phyloP scores from a whole-genome alignment of 257 asterid species.

The Echium plantagineum region DNA sequence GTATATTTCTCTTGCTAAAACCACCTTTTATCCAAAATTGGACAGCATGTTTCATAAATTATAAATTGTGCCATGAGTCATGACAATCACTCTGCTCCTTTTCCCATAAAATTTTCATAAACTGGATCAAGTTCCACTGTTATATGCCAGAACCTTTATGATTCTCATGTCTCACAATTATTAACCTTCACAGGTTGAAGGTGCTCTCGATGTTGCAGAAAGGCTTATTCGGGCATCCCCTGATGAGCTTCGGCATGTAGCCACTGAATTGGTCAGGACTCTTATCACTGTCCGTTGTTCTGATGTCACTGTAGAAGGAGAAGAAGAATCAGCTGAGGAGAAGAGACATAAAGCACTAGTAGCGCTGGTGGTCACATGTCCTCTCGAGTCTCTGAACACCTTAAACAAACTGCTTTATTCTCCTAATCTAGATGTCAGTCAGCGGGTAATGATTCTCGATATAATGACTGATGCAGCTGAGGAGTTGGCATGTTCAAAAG shows the following conservation, averaged over 20 bases:
- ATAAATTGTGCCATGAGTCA: too few relatives aligned
- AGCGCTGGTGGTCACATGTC: slow-evolving; percentile 61
- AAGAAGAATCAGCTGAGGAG: slow-evolving; percentile 81
- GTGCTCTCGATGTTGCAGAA: slow-evolving; percentile 82
- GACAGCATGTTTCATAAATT: not conserved
- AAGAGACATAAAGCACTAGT: slow-evolving; percentile 75
- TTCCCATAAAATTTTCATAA: not conserved
- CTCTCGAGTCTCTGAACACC: slow-evolving; percentile 64
- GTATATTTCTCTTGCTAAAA: not conserved
- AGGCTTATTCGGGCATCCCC: slow-evolving; percentile 89
- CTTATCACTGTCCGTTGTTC: slow-evolving; percentile 81
- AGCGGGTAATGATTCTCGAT: slow-evolving; percentile 83
- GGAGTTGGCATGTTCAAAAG: slow-evolving; percentile 63
- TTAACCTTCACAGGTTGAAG: slow-evolving; percentile 56
- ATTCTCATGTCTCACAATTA: slow-evolving; percentile 4
- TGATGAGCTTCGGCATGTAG: slow-evolving; percentile 72
- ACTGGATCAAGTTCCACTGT: slow-evolving; percentile 2
- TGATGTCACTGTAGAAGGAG: slow-evolving; percentile 68
- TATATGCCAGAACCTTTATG: not conserved
- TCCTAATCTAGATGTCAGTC: slow-evolving; percentile 77
- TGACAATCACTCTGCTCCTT: too few relatives aligned
- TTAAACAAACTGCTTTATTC: slow-evolving; percentile 71
- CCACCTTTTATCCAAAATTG: not conserved
- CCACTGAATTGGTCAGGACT: slow-evolving; percentile 60
- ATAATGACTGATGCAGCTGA: slow-evolving; percentile 82